Conservation (phyloP, 1,284 basidiomycete genomes). For the Phlebopus sp. region DNA sequence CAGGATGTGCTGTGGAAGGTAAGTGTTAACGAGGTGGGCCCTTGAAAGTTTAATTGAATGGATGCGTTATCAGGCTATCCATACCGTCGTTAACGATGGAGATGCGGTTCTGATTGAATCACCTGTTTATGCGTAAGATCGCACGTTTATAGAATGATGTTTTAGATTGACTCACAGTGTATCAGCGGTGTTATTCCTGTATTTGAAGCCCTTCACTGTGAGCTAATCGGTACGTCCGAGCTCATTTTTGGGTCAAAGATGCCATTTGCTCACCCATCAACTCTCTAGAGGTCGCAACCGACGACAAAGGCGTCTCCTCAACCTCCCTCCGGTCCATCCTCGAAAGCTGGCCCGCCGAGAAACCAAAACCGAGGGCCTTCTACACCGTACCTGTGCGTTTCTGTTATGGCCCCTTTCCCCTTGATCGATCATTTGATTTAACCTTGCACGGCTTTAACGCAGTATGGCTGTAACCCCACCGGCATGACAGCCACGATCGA, state of each 20-base stretch:
- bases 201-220: conserved; percentile 53
- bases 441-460: conserved; percentile 4
- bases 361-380: conserved; percentile 75
- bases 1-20: conserved; percentile 91
- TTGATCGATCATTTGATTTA: conserved; percentile 1
- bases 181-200: conserved; percentile 63
- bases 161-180: conserved; percentile 15
- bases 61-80: conserved; percentile 42
- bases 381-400: conserved; percentile 77
- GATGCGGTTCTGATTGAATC: conserved; percentile 84
- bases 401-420: not conserved
- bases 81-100: conserved; percentile 70
- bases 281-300: conserved; percentile 74
- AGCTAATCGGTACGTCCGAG: conserved; percentile 57
- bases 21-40: conserved; percentile 9
- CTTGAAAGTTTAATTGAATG: conserved; percentile 6
- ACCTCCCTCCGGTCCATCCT: conserved; percentile 64
- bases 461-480: conserved; percentile 85
- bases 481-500: conserved; percentile 74
- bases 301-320: conserved; percentile 73
- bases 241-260: not conserved
- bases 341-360: conserved; percentile 72
- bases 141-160: conserved; percentile 3
- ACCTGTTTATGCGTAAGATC: conserved; percentile 78
- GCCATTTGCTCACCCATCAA: conserved; percentile 10